Conservation (phyloP, 1,284 basidiomycete genomes). For the Trichosporon sp. region DNA sequence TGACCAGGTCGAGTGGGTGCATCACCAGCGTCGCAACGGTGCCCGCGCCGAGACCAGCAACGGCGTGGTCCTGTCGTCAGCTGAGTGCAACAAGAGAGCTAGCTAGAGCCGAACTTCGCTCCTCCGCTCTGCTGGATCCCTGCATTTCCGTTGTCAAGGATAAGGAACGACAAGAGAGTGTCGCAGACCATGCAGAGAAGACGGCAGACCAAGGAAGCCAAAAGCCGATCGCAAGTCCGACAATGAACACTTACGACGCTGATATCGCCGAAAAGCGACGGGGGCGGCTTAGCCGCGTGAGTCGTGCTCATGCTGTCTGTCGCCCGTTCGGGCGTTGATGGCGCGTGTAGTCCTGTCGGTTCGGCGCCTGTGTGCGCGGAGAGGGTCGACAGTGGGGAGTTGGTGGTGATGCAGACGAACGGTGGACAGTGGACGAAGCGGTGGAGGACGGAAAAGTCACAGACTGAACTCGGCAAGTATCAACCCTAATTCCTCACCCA, state of each 20-base stretch:
- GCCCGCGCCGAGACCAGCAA: slow-evolving; percentile 90
- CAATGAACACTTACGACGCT: slow-evolving; percentile 47
- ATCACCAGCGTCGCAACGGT: slow-evolving; percentile 91
- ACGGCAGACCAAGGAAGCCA: background rate
- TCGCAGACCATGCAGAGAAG: background rate
- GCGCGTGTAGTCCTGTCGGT: no score
- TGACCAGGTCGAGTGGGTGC: slow-evolving; percentile 96
- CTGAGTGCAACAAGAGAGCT: background rate
- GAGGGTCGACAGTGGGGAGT: no score
- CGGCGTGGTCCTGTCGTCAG: slow-evolving; percentile 73
- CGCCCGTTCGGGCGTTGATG: no score
- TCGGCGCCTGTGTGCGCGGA: no score
- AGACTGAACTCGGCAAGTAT: background rate
- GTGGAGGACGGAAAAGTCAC: slow-evolving; percentile 6
- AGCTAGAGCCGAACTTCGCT: background rate
- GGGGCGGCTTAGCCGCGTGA: slow-evolving; percentile 21
- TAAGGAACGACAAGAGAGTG: background rate
- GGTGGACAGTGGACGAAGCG: background rate
- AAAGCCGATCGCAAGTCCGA: background rate
- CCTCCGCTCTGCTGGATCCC: background rate
- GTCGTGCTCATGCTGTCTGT: background rate
- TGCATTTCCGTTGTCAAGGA: background rate
- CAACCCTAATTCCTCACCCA: no score
- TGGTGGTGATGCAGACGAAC: no score
- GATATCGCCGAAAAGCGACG: slow-evolving; percentile 53